phyloP scores from a whole-genome alignment of 768 basidiomycete species.

The Phlebiopsis gigantea region DNA sequence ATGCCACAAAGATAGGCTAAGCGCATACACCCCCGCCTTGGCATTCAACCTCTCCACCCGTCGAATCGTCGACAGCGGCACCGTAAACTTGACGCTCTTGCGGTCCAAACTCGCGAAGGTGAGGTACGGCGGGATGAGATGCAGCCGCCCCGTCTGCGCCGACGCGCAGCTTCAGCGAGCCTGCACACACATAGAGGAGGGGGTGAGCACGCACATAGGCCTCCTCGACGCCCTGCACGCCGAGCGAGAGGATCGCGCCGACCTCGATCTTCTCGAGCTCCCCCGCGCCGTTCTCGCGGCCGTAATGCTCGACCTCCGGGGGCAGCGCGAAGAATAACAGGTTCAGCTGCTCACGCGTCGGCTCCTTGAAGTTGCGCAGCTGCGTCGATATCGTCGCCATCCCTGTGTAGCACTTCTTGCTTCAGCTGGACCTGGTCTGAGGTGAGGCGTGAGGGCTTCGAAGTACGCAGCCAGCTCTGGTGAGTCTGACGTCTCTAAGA shows the following conservation, averaged over 20 bases:
- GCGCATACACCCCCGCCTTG: constrained; percentile 92
- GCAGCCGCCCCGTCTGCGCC: constrained; percentile 79
- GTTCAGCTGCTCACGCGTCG: constrained; percentile 80
- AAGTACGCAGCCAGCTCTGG: background rate
- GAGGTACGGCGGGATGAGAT: constrained; percentile 85
- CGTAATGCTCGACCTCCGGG: constrained; percentile 6
- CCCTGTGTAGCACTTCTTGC: background rate
- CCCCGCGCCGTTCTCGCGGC: constrained; percentile 17
- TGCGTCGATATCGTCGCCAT: constrained; percentile 87
- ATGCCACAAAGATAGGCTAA: constrained; percentile 92
- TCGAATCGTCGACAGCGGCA: constrained; percentile 89
- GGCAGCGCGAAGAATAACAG: constrained; percentile 87
- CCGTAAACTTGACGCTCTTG: constrained; percentile 85
- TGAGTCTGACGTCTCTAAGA: background rate
- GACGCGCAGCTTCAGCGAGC: background rate
- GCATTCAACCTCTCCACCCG: constrained; percentile 93
- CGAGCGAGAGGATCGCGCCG: constrained; percentile 81
- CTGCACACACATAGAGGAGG: constrained; percentile 1
- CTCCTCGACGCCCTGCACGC: constrained; percentile 76
- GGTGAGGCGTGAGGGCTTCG: background rate
- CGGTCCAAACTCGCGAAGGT: constrained; percentile 88
- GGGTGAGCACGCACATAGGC: constrained; percentile 76
- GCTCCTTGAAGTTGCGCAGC: constrained; percentile 88
- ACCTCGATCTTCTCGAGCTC: constrained; percentile 76
- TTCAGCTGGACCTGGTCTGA: background rate